Conservation (phyloP, 2,329 filamentous ascomycete genomes). For the Mycogone perniciosa region DNA sequence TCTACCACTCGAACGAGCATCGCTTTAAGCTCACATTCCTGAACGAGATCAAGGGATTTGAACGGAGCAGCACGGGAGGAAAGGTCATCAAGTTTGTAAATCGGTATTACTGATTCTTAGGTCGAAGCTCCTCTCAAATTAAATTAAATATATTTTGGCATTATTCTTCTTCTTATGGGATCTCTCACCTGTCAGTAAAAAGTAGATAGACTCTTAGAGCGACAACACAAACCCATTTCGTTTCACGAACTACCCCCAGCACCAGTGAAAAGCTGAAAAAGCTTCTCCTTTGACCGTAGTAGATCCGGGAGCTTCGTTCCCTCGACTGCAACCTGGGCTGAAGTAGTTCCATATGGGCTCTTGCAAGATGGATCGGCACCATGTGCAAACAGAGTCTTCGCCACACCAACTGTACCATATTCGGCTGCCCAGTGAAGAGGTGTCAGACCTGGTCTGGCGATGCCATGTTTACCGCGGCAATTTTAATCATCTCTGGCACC, state of each 20-base stretch:
- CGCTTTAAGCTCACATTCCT: constrained; percentile 28
- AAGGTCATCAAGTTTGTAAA: constrained; percentile 27
- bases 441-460: not conserved
- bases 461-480: not conserved
- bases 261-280: too few relatives aligned
- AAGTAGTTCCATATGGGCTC: too few relatives aligned
- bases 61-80: constrained; percentile 19
- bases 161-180: too few relatives aligned
- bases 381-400: constrained; percentile 2
- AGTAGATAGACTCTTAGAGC: too few relatives aligned
- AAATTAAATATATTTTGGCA: too few relatives aligned
- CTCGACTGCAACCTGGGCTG: too few relatives aligned
- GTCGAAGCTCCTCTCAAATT: too few relatives aligned
- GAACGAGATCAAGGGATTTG: constrained; percentile 27
- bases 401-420: constrained; percentile 1
- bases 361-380: not conserved
- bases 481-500: not conserved
- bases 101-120: constrained; percentile 26
- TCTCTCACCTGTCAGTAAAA: too few relatives aligned
- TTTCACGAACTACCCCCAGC: too few relatives aligned
- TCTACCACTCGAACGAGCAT: constrained; percentile 24
- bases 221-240: too few relatives aligned
- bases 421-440: constrained; percentile 9
- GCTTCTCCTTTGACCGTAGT: too few relatives aligned
- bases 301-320: too few relatives aligned